A percentile compares a stretch with the other conserved stretches of the same genome.
Conservation (phyloP, 306 rosid species). For the Abrus pulchellus region DNA sequence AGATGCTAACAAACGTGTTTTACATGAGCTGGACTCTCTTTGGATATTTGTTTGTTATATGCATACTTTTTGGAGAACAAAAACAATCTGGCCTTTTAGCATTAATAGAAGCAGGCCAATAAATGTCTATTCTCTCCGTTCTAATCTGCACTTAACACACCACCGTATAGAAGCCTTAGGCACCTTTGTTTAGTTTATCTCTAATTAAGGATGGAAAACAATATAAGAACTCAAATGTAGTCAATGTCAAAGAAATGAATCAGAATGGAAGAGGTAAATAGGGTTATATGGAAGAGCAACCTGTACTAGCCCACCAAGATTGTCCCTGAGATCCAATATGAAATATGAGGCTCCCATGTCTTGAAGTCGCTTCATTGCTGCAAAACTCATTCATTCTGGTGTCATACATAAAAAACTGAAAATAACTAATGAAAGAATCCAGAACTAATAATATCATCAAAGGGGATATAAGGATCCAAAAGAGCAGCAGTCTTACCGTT, state of each 20-base stretch:
- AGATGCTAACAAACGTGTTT: not conserved
- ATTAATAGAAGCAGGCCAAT: not conserved
- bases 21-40: not conserved
- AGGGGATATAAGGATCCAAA: slow-evolving; percentile 11
- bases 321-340: slow-evolving; percentile 94
- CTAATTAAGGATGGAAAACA: slow-evolving; percentile 1
- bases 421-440: not conserved
- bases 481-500: slow-evolving; percentile 14
- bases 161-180: not conserved
- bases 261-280: slow-evolving; percentile 13
- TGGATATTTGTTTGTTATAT: not conserved
- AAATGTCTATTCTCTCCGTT: not conserved
- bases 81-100: not conserved
- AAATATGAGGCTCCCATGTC: slow-evolving; percentile 90
- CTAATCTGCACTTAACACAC: not conserved
- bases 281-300: slow-evolving; percentile 52
- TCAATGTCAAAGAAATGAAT: not conserved
- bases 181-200: slow-evolving; percentile 22
- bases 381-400: slow-evolving; percentile 50
- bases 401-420: slow-evolving; percentile 12
- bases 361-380: slow-evolving; percentile 95
- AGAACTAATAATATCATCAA: slow-evolving; percentile 20
- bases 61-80: not conserved
- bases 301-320: slow-evolving; percentile 99
- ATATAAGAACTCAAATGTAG: not conserved